Percentiles rank a stretch among this genome's conserved stretches.
Evolutionary conservation across 2,329 filamentous ascomycete genomes (phyloP).

Genomic region (Neurospora sp.): DNA sequence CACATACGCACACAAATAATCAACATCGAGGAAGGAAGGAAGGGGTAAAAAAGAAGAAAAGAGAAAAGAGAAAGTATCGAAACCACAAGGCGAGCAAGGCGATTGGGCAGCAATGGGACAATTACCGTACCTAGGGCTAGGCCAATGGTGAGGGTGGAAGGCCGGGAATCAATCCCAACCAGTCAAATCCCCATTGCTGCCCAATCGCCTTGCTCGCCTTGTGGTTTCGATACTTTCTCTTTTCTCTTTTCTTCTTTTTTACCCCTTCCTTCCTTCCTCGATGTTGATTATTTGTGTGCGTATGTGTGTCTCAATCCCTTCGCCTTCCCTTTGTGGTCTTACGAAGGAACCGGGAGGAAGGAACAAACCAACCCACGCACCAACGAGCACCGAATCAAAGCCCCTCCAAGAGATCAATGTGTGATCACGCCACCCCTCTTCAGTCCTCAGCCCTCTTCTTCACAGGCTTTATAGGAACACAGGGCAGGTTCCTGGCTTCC

Average conservation of each 20-base stretch:
- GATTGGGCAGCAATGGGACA: constrained; percentile 7
- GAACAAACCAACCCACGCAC: not conserved
- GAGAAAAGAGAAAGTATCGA: not conserved
- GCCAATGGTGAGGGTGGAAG: not conserved
- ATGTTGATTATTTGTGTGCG: not conserved
- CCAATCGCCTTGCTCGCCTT: constrained; percentile 6
- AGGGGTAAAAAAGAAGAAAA: not conserved
- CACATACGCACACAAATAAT: not conserved
- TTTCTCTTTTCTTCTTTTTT: not conserved
- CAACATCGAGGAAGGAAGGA: not conserved
- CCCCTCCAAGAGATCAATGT: not conserved
- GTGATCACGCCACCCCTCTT: not conserved
- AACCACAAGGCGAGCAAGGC: not conserved
- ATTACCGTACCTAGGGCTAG: not conserved
- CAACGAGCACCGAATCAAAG: not conserved
- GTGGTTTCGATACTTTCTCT: not conserved
- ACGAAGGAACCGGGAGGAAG: not conserved
- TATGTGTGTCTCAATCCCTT: not conserved
- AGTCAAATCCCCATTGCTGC: constrained; percentile 6
- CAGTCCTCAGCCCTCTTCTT: not conserved
- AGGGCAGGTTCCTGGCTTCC: not conserved
- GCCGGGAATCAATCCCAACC: constrained; percentile 2
- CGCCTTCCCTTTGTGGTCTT: not conserved
- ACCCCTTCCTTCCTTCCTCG: not conserved
- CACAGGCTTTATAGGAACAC: not conserved